Percentiles rank a stretch among this genome's conserved stretches.
phyloP scores from a whole-genome alignment of 2,329 filamentous ascomycete genomes.

The Domatiomyces catenatus region DNA sequence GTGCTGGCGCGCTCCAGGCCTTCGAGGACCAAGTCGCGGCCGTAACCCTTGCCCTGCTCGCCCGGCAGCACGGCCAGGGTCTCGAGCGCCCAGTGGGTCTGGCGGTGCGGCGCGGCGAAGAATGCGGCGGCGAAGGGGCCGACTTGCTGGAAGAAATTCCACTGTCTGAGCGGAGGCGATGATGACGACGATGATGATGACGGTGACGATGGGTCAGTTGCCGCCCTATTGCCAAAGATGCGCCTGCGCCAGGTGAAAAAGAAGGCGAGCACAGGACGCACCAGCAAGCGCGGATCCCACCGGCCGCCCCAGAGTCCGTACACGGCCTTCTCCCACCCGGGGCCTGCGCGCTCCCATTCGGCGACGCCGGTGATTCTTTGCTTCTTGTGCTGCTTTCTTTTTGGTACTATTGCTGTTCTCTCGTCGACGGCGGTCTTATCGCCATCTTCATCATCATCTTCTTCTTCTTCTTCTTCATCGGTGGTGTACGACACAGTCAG shows the following conservation, averaged over 20 bases:
- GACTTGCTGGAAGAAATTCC: conserved; percentile 4
- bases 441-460: background rate
- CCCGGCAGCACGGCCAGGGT: conserved; percentile 5
- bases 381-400: conserved; percentile 6
- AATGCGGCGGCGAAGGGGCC: conserved; percentile 3
- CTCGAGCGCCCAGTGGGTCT: conserved; percentile 8
- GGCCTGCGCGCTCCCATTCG: conserved; percentile 7
- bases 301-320: conserved; percentile 3
- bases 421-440: background rate
- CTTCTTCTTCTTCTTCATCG: background rate
- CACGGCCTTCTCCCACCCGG: conserved; percentile 5
- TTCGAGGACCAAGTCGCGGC: conserved; percentile 3
- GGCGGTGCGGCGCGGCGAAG: conserved; percentile 5
- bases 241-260: conserved; percentile 1
- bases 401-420: background rate
- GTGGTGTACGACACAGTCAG: conserved; percentile 3
- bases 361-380: conserved; percentile 8
- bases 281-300: conserved; percentile 11
- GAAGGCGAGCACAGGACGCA: conserved; percentile 1
- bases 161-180: conserved; percentile 3
- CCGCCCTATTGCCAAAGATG: conserved; percentile 3
- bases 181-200: background rate
- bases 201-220: conserved; percentile 19
- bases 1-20: conserved; percentile 2
- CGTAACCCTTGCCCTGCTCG: conserved; percentile 7